phyloP scores from a whole-genome alignment of 148 eudicot species.

The Rhododendron williamsianum region DNA sequence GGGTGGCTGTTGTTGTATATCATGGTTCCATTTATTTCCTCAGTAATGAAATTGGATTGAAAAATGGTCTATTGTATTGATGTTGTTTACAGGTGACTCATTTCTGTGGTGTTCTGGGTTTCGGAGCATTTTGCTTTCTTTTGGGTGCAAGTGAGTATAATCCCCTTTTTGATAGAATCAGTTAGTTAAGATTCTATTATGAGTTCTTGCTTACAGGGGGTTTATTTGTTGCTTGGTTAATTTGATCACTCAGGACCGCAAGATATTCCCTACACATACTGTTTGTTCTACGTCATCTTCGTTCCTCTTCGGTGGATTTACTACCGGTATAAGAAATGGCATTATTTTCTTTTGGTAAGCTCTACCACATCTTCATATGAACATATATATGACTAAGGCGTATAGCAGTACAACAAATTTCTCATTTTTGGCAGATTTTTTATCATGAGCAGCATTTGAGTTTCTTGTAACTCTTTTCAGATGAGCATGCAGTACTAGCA shows the following conservation, averaged over 20 bases:
- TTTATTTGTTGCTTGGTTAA: constrained; percentile 10
- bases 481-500: background rate
- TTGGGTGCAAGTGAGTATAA: constrained; percentile 89
- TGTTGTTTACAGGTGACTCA: constrained; percentile 61
- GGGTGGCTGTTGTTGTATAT: background rate
- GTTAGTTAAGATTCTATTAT: background rate
- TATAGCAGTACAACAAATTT: background rate
- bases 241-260: constrained; percentile 66
- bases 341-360: constrained; percentile 88
- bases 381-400: background rate
- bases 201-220: background rate
- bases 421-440: background rate
- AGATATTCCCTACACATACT: constrained; percentile 82
- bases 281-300: constrained; percentile 73
- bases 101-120: constrained; percentile 81
- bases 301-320: constrained; percentile 96
- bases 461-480: background rate
- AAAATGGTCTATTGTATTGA: background rate
- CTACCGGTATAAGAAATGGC: constrained; percentile 97
- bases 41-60: background rate
- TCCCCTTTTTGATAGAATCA: background rate
- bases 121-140: constrained; percentile 93
- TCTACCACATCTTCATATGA: background rate
- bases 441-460: background rate
- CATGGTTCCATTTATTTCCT: background rate